Percentiles rank a stretch among this genome's conserved stretches.
Evolutionary conservation across 2,329 filamentous ascomycete genomes (phyloP).

Genomic region (Colletotrichum sp.): DNA sequence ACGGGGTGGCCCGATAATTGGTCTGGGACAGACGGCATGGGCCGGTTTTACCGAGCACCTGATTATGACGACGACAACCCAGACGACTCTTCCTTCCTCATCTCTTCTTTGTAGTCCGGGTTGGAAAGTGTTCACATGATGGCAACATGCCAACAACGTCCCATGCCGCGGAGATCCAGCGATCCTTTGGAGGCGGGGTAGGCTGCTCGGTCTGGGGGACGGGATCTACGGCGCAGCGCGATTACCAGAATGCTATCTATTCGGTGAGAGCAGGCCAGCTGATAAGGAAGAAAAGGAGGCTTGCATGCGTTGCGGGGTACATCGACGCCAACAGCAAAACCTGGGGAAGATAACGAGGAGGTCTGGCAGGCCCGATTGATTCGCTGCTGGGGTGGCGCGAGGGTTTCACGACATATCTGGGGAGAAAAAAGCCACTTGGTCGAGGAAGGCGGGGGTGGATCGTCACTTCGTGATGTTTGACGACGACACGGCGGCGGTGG

Average conservation of each 20-base stretch:
- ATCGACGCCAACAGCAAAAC: not conserved
- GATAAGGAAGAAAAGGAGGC: not conserved
- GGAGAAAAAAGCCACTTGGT: not conserved
- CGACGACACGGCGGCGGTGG: not conserved
- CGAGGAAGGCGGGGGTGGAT: not conserved
- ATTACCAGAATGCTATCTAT: not conserved
- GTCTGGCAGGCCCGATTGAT: not conserved
- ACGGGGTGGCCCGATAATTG: not conserved
- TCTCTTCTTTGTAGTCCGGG: not conserved
- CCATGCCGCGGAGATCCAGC: conserved; percentile 5
- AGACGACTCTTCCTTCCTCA: not conserved
- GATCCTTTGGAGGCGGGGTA: not conserved
- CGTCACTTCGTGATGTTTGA: not conserved
- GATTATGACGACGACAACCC: not conserved
- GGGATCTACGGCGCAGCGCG: not conserved
- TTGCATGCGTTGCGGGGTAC: not conserved
- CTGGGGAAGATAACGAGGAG: not conserved
- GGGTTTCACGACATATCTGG: not conserved
- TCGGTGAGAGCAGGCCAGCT: not conserved
- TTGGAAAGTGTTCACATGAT: not conserved
- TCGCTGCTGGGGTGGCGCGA: not conserved
- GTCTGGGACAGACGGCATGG: not conserved
- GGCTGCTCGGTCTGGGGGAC: not conserved
- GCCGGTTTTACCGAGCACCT: not conserved
- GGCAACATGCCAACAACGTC: not conserved